Evolutionary conservation across 331 rosid genomes (phyloP).

Genomic region (Quercus phellos): DNA sequence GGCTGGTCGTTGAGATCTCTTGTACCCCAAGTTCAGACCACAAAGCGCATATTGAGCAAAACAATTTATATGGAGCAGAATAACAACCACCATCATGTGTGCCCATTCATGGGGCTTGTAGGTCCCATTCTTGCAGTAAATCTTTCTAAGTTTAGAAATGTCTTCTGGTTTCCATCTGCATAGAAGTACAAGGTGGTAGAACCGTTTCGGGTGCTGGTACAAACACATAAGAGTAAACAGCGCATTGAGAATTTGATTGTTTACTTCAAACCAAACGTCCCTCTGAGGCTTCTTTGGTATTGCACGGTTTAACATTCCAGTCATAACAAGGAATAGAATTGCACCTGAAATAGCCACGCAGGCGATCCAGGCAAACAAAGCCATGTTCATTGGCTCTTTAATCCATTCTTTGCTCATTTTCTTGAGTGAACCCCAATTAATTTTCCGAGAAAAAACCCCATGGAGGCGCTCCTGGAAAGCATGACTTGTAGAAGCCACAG

Average conservation of each 20-base stretch:
- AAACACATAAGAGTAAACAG: slow-evolving; percentile 86
- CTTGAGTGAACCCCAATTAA: slow-evolving; percentile 60
- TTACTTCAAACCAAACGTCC: slow-evolving; percentile 82
- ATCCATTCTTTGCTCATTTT: slow-evolving; percentile 64
- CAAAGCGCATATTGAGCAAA: slow-evolving; percentile 90
- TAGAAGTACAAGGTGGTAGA: slow-evolving; percentile 77
- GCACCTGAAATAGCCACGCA: slow-evolving; percentile 87
- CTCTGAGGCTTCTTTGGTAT: slow-evolving; percentile 63
- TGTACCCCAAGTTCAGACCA: slow-evolving; percentile 78
- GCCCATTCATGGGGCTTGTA: slow-evolving; percentile 86
- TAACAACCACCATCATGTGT: slow-evolving; percentile 86
- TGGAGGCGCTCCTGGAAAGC: slow-evolving; percentile 43
- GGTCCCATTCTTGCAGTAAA: slow-evolving; percentile 82
- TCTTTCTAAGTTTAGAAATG: slow-evolving; percentile 54
- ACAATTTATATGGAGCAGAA: slow-evolving; percentile 77
- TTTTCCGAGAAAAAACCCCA: slow-evolving; percentile 48
- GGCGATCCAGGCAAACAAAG: slow-evolving; percentile 65
- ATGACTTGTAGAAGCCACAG: slow-evolving; percentile 50
- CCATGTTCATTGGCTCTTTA: slow-evolving; percentile 77
- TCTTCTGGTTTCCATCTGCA: slow-evolving; percentile 71
- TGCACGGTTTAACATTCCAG: slow-evolving; percentile 73
- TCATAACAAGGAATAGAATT: slow-evolving; percentile 84
- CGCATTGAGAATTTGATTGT: slow-evolving; percentile 92
- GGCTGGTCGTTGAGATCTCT: slow-evolving; percentile 69
- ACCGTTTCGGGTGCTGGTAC: slow-evolving; percentile 80